Evolutionary conservation across 305 asterid genomes (phyloP).

Genomic region (Solanum aculeatissimum): DNA sequence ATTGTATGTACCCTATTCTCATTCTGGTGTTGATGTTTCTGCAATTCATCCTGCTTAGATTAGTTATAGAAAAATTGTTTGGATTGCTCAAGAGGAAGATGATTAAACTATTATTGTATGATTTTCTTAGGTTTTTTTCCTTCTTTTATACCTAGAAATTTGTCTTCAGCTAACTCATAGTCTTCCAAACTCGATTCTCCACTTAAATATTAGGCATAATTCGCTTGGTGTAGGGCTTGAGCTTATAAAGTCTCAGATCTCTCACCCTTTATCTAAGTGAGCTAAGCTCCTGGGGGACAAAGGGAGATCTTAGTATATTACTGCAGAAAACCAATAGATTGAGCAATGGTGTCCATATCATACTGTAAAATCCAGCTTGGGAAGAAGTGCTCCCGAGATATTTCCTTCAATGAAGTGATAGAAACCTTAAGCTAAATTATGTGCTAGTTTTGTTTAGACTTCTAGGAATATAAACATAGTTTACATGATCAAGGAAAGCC

Average conservation of each 20-base stretch:
- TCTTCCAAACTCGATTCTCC: neutral
- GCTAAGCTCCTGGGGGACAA: neutral
- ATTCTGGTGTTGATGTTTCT: neutral
- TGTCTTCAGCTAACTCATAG: neutral
- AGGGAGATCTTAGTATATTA: neutral
- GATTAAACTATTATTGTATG: neutral
- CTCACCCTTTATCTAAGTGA: neutral
- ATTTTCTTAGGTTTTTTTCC: neutral
- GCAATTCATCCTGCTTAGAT: neutral
- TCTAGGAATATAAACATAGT: neutral
- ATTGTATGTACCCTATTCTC: conserved; percentile 49
- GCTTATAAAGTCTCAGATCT: neutral
- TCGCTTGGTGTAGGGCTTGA: neutral
- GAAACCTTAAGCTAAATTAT: neutral
- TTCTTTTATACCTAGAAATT: neutral
- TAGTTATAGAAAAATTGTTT: neutral
- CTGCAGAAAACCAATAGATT: neutral
- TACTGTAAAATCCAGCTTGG: neutral
- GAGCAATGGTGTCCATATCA: neutral
- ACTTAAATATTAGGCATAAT: neutral
- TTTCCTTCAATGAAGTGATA: neutral
- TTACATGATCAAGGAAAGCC: neutral
- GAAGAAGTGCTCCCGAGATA: neutral
- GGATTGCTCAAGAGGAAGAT: neutral
- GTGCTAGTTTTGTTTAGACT: neutral